Base-by-base conservation (phyloP, 2,329 filamentous ascomycete species). In the Claviceps humidiphila region DNA sequence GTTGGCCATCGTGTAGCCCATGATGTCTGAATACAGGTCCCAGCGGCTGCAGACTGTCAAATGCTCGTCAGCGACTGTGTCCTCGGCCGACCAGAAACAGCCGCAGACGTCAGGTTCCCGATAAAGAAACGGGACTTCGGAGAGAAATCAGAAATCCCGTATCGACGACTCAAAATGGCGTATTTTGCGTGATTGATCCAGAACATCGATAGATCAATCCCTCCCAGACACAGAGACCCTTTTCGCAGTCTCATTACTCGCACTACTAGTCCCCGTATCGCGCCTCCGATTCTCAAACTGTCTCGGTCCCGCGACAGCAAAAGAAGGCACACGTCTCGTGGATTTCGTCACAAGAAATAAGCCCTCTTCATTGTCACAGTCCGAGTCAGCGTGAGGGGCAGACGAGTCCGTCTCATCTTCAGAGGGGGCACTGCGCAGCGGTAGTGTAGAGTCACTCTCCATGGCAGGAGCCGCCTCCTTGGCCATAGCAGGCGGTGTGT, bases 171-270 rank as follows among this genome's bases (percentile, higher is more conserved):
- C 13, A 37, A 7, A 26, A 5, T 11, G 9, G 8, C 30, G 30
- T 34, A 11, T 5, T 37, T 17, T 6, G 26, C 30, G 30, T 5
- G 5, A n/a, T 11, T 14, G 45, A 14, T 13, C n/a, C 9, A 34
- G 30, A 34, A 34, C 9, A 34, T 34, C 9, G 9, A 11, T 34
- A 34, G 30, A 9, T 34, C 14, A 37, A n/a, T 20, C 13, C 2
- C 5, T 22, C 4, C 34, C 34, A 11, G 46, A 24, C 34, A 11
- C 46, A 24, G 34, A 17, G 3, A 47, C 34, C 62, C 80, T 81
- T 67, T 81, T 83, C 41, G 80, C 80, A 44, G 80, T 84, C 58
- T 82, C 80, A 1, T 77, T 81, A 60, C 79, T 82, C 37, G 74
- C 76, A 30, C 78, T 75, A 57, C 77, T 81, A 1, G 75, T 76